Evolutionary conservation across 768 basidiomycete species (phyloP), one percentile per base, ranked within the genome.

Genomic region (Gloeophyllum trabeum): DNA sequence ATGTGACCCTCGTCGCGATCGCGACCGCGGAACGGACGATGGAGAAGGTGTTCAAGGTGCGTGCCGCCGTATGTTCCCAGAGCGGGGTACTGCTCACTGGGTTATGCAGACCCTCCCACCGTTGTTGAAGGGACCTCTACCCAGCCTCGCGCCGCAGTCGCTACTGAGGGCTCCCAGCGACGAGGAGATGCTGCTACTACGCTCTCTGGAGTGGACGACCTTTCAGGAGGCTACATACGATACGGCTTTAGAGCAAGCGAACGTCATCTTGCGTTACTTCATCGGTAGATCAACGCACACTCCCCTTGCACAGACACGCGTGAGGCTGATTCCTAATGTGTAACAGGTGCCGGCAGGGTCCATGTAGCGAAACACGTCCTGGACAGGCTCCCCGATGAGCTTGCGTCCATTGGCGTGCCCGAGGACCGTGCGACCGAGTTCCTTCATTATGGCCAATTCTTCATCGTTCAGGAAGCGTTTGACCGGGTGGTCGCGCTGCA

Each of bases 171-270:
- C 71, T 1, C 67, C 81, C 0, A 73, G 67, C 1, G 75, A 78
- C 13, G 59, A 61, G 0, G 84, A 90, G 54, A 53, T 62, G 46
- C 57, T 85, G 38, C 66, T 98, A 5, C 69, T 94, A 23, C 76
- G 92, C 16, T 86, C 88, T 0, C 81, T 97, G 39, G 93, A 98
- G 53, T 99, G 94, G 94, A 85, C 93, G 40, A 83, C 77, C 0
- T 85, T 86, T 56, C 66, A 71, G 49, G 73, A 77, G 24, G 62
- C 70, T 4, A 98, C 93, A 1, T 79, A 81, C 47, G 63, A 69
- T 7, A 79, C 79, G 4, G 93, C 92, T 0, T 63, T 97, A 6
- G 77, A 85, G 53, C 88, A 92, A 52, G 80, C 88, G 1, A 93
- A 93, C 44, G 81, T 85, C 30, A 84, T 96, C 45, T 56, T 91